Evolutionary conservation across 2,329 filamentous ascomycete genomes (phyloP).

Genomic region (Talaromyces sp.): DNA sequence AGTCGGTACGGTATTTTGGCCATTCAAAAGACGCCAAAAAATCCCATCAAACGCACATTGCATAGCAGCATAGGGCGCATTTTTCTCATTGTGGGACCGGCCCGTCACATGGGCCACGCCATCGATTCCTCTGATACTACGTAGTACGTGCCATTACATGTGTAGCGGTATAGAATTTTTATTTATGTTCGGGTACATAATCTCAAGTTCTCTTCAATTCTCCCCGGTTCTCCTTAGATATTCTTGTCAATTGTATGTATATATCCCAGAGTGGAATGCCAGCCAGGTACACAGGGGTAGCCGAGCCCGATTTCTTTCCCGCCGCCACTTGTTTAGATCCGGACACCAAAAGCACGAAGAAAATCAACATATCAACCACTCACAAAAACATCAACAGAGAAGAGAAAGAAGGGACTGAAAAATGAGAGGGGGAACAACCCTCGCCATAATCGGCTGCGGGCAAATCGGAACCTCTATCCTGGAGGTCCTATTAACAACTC

Average conservation of each 20-base stretch:
- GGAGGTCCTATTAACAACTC: conserved; percentile 9
- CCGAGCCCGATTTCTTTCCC: neutral
- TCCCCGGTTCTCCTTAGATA: neutral
- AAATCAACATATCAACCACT: neutral
- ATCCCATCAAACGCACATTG: neutral
- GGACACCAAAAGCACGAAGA: neutral
- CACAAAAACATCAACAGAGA: neutral
- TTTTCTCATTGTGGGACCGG: neutral
- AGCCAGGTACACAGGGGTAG: neutral
- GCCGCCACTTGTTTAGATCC: neutral
- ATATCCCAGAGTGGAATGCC: neutral
- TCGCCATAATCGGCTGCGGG: conserved; percentile 15
- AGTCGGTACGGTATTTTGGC: too few relatives aligned
- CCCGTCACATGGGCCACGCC: conserved; percentile 6
- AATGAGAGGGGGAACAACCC: conserved; percentile 14
- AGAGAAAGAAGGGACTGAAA: neutral
- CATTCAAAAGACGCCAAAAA: neutral
- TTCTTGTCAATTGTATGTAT: neutral
- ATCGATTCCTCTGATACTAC: neutral
- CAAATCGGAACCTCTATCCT: conserved; percentile 16
- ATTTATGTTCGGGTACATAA: neutral
- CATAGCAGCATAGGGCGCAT: neutral
- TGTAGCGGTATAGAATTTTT: neutral
- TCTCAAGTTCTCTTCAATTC: neutral
- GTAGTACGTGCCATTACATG: neutral